These are phyloP conservation scores for Closterium sp. DNA, from an alignment of 139 green algal species.

Conservation along the genomic window DNA sequence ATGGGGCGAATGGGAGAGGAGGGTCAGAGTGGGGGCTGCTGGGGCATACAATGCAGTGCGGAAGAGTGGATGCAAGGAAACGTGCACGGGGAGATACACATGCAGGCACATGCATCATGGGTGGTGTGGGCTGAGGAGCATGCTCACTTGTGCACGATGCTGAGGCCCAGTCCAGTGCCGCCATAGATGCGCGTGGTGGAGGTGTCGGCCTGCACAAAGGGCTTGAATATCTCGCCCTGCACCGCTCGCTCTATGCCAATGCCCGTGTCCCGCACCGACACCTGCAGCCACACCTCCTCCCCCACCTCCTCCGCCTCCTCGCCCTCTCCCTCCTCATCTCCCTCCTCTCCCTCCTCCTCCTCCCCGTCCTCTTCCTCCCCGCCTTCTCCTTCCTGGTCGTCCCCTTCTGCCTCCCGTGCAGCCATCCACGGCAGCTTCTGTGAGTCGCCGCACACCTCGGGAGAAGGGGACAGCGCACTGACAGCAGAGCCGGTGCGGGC, in stretches of 20 bases:
- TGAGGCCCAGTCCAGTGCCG: constrained; percentile 61
- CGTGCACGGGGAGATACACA: neutral
- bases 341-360: neutral
- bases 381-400: neutral
- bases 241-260: constrained; percentile 61
- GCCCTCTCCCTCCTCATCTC: neutral
- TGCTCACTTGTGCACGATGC: constrained; percentile 28
- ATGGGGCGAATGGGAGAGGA: neutral
- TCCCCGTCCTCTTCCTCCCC: neutral
- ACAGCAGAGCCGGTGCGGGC: neutral
- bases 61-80: too few relatives aligned
- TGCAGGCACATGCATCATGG: neutral
- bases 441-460: neutral
- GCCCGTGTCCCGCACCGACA: constrained; percentile 66
- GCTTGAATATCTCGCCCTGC: constrained; percentile 53
- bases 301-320: neutral
- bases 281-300: constrained; percentile 2
- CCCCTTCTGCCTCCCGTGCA: neutral
- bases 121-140: neutral
- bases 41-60: too few relatives aligned
- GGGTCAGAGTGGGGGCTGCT: neutral
- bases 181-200: constrained; percentile 69
- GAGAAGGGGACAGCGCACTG: neutral
- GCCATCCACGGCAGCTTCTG: neutral
- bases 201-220: constrained; percentile 69